Conservation (phyloP, 2,329 filamentous ascomycete species). For the Pestalotiopsis fici region DNA sequence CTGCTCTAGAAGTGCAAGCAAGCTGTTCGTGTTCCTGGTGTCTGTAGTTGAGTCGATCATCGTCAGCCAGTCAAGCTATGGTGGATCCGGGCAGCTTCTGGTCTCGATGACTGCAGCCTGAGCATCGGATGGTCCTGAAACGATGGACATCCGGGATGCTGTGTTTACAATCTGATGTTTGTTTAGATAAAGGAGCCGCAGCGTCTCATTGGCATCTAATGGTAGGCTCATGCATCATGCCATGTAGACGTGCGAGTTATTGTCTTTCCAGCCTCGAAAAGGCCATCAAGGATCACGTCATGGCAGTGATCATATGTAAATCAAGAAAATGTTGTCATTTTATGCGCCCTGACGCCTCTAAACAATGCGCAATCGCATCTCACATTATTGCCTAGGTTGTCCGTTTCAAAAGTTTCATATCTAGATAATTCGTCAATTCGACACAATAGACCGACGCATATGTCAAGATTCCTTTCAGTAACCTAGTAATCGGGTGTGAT, state of each 20-base stretch:
- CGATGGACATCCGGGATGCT: background rate
- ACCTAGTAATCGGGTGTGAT: background rate
- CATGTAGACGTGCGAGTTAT: background rate
- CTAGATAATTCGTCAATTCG: background rate
- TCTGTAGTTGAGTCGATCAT: background rate
- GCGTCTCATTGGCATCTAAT: background rate
- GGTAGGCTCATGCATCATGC: background rate
- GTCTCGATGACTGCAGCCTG: constrained; percentile 12
- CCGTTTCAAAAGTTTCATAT: background rate
- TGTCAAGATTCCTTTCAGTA: background rate
- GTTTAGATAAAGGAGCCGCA: background rate
- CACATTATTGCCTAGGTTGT: background rate
- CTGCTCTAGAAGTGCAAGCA: constrained; percentile 9
- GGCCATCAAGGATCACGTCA: background rate
- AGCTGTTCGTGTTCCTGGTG: background rate
- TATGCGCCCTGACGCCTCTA: constrained; percentile 45
- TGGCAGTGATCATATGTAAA: constrained; percentile 1
- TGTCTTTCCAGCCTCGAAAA: background rate
- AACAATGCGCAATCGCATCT: constrained; percentile 4
- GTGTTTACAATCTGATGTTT: background rate
- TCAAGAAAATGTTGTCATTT: constrained; percentile 31
- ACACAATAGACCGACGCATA: background rate
- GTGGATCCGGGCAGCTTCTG: constrained; percentile 16
- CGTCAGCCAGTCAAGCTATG: constrained; percentile 23
- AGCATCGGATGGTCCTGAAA: constrained; percentile 15